Percentiles rank a stretch among this genome's conserved stretches.
Conservation (phyloP, 177 flowering plant genomes). For the Telopea speciosissima region DNA sequence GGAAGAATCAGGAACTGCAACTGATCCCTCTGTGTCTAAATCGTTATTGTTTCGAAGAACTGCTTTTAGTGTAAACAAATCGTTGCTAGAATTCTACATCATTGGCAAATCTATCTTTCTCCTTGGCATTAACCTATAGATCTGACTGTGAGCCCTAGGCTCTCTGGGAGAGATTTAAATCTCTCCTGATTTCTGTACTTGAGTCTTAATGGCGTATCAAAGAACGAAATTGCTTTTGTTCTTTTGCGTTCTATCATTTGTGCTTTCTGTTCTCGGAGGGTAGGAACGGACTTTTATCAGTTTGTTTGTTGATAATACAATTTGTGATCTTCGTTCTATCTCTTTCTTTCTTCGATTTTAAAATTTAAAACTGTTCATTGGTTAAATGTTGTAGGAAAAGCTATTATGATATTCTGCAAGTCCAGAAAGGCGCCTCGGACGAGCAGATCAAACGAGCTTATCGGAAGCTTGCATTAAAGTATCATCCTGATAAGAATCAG, state of each 20-base stretch:
- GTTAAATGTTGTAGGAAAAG: conserved; percentile 54
- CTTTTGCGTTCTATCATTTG: conserved; percentile 22
- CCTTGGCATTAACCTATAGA: background rate
- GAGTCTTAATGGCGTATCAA: conserved; percentile 30
- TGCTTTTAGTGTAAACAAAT: background rate
- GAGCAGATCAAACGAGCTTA: conserved; percentile 97
- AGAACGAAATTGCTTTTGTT: conserved; percentile 27
- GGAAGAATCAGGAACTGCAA: background rate
- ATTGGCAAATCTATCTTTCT: background rate
- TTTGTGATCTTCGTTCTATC: background rate
- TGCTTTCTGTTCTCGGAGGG: conserved; percentile 34
- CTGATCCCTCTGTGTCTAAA: too few species aligned
- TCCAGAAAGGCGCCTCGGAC: conserved; percentile 80
- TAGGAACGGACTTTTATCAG: conserved; percentile 12
- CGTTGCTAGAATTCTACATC: background rate
- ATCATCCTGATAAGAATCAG: conserved; percentile 94
- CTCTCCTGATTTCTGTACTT: conserved; percentile 16
- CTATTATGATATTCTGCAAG: conserved; percentile 87
- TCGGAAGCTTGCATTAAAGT: conserved; percentile 89
- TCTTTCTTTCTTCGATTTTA: too few species aligned
- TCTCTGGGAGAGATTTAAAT: conserved; percentile 14
- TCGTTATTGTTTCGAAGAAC: background rate
- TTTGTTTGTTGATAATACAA: background rate
- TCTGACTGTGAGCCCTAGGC: conserved; percentile 19
- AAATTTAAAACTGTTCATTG: background rate